A percentile compares a stretch with the other conserved stretches of the same genome.
Conservation (phyloP, 495 filamentous ascomycete species). For the Wilcoxina mikolae region DNA sequence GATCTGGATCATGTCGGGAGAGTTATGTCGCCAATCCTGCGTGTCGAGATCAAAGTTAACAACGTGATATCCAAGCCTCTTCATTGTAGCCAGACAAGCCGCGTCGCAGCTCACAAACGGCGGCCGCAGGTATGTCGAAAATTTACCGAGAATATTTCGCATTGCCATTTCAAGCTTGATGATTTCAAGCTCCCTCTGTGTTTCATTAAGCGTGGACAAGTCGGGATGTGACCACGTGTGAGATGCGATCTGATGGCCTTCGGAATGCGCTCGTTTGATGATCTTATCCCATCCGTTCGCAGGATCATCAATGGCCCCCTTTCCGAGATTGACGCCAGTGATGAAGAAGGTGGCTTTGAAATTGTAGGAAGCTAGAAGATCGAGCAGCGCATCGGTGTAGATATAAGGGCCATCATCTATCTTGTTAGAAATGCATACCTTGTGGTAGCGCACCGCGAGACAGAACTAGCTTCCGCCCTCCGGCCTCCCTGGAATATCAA, state of each 20-base stretch:
- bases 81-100: conserved; percentile 37
- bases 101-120: conserved; percentile 48
- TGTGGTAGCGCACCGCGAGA: too few relatives aligned
- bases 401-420: conserved; percentile 64
- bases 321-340: conserved; percentile 58
- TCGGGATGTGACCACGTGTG: conserved; percentile 78
- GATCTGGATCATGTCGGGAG: conserved; percentile 40
- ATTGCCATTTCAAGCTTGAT: conserved; percentile 64
- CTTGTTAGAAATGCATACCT: too few relatives aligned
- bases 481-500: too few relatives aligned
- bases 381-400: conserved; percentile 54
- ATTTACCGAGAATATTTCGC: conserved; percentile 61
- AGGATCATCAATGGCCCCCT: conserved; percentile 51
- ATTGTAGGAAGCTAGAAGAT: conserved; percentile 48
- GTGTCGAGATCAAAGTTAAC: conserved; percentile 54
- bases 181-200: conserved; percentile 51
- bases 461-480: too few relatives aligned
- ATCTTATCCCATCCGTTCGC: conserved; percentile 42
- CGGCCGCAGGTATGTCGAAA: conserved; percentile 49
- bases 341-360: conserved; percentile 69
- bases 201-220: conserved; percentile 43
- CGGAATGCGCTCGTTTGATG: conserved; percentile 51
- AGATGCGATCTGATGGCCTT: conserved; percentile 70
- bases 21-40: conserved; percentile 46
- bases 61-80: conserved; percentile 46